Evolutionary conservation across 306 rosid genomes (phyloP).

Genomic region (Alnus rubra): DNA sequence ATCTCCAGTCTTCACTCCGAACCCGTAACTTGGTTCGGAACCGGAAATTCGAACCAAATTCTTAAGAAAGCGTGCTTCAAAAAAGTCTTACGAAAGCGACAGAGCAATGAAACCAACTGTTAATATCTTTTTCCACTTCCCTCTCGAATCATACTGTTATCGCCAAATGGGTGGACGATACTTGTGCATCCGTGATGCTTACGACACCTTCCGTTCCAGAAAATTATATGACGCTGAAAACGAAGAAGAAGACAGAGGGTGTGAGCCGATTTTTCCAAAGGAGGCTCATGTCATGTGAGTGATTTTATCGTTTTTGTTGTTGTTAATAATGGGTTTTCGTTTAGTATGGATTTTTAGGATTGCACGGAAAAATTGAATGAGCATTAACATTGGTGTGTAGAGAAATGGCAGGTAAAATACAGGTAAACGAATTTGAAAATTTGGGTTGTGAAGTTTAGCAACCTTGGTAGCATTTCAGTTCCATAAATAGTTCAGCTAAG

Average conservation of each 20-base stretch:
- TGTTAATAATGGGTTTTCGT: not conserved
- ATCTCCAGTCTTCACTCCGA: too few relatives aligned
- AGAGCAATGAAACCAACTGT: not conserved
- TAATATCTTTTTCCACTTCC: not conserved
- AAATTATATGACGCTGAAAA: not conserved
- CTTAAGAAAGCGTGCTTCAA: too few relatives aligned
- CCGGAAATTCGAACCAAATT: too few relatives aligned
- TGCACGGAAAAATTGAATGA: not conserved
- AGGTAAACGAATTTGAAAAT: not conserved
- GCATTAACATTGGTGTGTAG: not conserved
- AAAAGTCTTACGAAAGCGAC: too few relatives aligned
- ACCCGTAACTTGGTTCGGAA: too few relatives aligned
- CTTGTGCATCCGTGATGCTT: not conserved
- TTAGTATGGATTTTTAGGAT: not conserved
- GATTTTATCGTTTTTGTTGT: not conserved
- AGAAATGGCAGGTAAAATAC: not conserved
- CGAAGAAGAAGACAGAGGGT: not conserved
- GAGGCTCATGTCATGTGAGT: conserved; percentile 20
- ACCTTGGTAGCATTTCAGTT: not conserved
- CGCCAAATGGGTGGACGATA: not conserved
- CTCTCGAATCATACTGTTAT: too few relatives aligned
- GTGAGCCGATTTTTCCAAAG: not conserved
- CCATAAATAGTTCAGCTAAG: not conserved
- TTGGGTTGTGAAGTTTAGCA: not conserved
- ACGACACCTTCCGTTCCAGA: not conserved